These are phyloP conservation scores for Schrenkiella parvula DNA, from an alignment of 345 rosid species.

Conservation along the genomic window DNA sequence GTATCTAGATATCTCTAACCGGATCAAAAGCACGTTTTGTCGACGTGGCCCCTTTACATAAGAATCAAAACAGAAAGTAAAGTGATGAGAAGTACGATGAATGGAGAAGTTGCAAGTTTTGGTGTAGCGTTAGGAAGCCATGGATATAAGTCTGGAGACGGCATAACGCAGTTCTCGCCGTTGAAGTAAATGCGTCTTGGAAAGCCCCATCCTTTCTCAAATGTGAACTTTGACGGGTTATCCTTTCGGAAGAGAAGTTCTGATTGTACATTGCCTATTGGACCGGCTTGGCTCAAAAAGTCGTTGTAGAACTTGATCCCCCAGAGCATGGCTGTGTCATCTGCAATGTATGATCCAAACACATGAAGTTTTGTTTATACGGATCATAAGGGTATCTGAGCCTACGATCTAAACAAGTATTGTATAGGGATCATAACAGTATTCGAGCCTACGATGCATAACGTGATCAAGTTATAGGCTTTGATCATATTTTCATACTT, in stretches of 20 bases:
- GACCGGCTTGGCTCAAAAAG: conserved; percentile 74
- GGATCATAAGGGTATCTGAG: too few species aligned
- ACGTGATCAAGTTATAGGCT: neutral
- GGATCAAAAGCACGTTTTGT: neutral
- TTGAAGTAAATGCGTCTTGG: conserved; percentile 87
- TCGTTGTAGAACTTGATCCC: conserved; percentile 81
- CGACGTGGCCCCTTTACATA: conserved; percentile 26
- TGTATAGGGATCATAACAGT: neutral
- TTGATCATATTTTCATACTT: neutral
- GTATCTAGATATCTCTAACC: neutral
- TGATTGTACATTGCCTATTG: conserved; percentile 73
- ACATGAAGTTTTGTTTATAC: neutral
- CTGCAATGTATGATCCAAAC: conserved; percentile 34
- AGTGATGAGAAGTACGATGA: conserved; percentile 24
- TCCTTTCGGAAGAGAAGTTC: conserved; percentile 81
- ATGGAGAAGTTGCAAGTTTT: conserved; percentile 19
- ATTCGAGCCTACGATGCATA: neutral
- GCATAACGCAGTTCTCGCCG: conserved; percentile 88
- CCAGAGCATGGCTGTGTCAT: conserved; percentile 82
- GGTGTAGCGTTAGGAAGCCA: conserved; percentile 69
- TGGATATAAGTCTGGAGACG: conserved; percentile 79
- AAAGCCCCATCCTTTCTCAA: conserved; percentile 89
- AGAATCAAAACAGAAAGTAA: conserved; percentile 41
- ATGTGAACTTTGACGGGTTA: conserved; percentile 54
- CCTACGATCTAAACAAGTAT: neutral